phyloP scores from a whole-genome alignment of 768 basidiomycete genomes.

The Tylopilus subfusipes region DNA sequence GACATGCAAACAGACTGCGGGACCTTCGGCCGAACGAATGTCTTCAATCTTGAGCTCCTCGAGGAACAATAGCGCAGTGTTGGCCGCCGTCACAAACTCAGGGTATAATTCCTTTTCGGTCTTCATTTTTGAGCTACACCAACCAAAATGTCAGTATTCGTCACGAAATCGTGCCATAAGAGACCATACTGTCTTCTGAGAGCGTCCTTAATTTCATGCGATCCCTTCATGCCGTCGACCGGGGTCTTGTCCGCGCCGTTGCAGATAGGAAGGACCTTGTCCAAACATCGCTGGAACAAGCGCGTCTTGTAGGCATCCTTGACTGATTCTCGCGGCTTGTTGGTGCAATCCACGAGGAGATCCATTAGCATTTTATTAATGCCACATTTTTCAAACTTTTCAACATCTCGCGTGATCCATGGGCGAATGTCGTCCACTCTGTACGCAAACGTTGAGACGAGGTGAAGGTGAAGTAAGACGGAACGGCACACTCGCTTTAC shows the following conservation, averaged over 20 bases:
- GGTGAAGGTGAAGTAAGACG: too few relatives aligned
- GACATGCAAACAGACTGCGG: not conserved
- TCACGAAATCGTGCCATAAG: not conserved
- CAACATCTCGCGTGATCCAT: too few relatives aligned
- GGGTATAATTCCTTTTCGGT: not conserved
- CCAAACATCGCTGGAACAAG: not conserved
- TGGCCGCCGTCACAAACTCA: not conserved
- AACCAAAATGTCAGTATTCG: not conserved
- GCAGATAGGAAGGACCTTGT: not conserved
- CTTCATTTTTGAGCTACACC: not conserved
- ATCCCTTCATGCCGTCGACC: not conserved
- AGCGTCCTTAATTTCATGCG: not conserved
- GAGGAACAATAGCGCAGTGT: not conserved
- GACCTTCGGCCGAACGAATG: not conserved
- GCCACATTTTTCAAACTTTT: not conserved
- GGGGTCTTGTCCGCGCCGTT: not conserved
- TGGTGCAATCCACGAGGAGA: not conserved
- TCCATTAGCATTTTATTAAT: not conserved
- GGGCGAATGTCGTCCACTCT: too few relatives aligned
- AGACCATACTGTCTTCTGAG: not conserved
- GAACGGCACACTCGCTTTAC: too few relatives aligned
- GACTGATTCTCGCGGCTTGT: not conserved
- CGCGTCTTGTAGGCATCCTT: not conserved
- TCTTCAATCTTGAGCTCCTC: not conserved
- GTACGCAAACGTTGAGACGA: too few relatives aligned